Evolutionary conservation across 352 stramenopile species (phyloP).

Genomic region (Phytophthora boehmeriae): DNA sequence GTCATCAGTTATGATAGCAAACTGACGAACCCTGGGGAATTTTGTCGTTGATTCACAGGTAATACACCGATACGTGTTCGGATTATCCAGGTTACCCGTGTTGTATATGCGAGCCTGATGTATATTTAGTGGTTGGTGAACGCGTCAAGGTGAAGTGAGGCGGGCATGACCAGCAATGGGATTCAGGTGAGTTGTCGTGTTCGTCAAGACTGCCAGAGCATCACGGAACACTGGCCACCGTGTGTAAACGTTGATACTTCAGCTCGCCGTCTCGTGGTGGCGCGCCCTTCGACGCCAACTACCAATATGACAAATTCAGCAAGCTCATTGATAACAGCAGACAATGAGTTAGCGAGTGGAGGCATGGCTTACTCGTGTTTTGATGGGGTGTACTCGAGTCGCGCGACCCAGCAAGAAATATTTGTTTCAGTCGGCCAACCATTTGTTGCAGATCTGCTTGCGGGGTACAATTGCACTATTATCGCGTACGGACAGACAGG

Average conservation of each 20-base stretch:
- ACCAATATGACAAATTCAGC: not conserved
- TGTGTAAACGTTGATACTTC: constrained; percentile 21
- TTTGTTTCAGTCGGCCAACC: constrained; percentile 53
- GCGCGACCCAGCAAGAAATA: constrained; percentile 45
- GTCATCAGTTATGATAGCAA: not conserved
- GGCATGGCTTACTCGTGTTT: constrained; percentile 40
- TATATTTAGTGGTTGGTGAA: constrained; percentile 19
- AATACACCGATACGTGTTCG: constrained; percentile 14
- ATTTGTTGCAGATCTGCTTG: constrained; percentile 57
- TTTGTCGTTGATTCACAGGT: constrained; percentile 13
- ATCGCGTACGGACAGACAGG: constrained; percentile 76
- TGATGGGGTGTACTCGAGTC: constrained; percentile 48
- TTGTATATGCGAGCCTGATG: constrained; percentile 8
- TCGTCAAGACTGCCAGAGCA: constrained; percentile 17
- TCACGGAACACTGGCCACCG: not conserved
- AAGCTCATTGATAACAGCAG: not conserved
- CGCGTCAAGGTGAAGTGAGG: not conserved
- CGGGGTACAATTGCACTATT: constrained; percentile 75
- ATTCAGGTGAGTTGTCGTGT: constrained; percentile 77
- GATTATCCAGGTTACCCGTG: not conserved
- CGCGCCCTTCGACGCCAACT: constrained; percentile 1
- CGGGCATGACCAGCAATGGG: constrained; percentile 37
- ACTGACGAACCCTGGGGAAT: not conserved
- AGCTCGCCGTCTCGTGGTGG: constrained; percentile 8
- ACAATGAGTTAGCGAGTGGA: constrained; percentile 1